These are phyloP conservation scores for Trifolium repens DNA, from an alignment of 306 rosid genomes.

Conservation along the genomic window DNA sequence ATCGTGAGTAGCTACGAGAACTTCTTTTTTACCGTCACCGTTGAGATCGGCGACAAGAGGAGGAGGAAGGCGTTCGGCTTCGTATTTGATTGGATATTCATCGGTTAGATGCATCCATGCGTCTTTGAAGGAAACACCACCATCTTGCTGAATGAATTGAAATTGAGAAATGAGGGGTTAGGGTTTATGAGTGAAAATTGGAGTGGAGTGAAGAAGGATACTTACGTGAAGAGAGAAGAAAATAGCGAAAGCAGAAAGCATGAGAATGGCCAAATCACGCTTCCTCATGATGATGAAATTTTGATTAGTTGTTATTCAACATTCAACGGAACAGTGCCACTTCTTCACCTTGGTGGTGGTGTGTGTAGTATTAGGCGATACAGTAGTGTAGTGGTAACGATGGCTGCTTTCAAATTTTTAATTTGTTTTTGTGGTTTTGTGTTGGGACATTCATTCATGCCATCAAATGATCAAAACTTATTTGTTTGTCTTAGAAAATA, in stretches of 20 bases:
- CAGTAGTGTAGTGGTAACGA: no score
- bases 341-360: not conserved
- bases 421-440: no score
- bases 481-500: no score
- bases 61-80: constrained; percentile 95
- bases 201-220: not conserved
- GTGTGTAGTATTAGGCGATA: no score
- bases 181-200: constrained; percentile 30
- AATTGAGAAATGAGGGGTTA: constrained; percentile 8
- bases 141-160: constrained; percentile 72
- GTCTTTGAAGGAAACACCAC: constrained; percentile 89
- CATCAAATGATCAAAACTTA: no score
- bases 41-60: constrained; percentile 91
- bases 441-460: no score
- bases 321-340: not conserved
- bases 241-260: constrained; percentile 97
- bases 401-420: no score
- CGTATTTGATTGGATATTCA: constrained; percentile 91
- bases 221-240: constrained; percentile 95
- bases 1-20: constrained; percentile 89
- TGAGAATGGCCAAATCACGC: constrained; percentile 97
- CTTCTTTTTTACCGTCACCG: constrained; percentile 96
- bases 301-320: not conserved
- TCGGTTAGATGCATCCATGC: constrained; percentile 96
- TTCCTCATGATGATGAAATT: constrained; percentile 68